Evolutionary conservation across 106 monocot genomes (phyloP).

Genomic region (Dendrobium catenatum): DNA sequence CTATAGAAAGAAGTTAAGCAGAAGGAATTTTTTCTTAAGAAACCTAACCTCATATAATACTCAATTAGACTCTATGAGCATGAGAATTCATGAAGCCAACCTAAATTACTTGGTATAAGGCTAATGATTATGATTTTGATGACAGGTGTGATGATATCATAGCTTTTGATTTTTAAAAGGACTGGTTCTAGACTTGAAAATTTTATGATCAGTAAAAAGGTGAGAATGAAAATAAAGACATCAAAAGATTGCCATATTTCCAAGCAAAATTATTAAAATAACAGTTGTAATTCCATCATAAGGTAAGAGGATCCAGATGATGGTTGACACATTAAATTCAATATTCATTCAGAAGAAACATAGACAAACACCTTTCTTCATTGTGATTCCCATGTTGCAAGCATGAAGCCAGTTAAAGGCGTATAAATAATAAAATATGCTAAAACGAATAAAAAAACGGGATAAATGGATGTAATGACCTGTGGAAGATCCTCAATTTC

Average conservation of each 20-base stretch:
- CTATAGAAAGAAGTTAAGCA: no score
- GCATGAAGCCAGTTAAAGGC: background rate
- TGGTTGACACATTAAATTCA: background rate
- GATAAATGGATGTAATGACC: conserved; percentile 30
- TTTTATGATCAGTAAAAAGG: background rate
- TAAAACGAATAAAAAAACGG: background rate
- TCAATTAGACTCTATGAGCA: background rate
- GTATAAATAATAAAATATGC: background rate
- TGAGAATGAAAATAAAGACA: background rate
- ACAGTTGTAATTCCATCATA: background rate
- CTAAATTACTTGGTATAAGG: background rate
- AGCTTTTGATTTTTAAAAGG: background rate
- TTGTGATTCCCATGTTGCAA: background rate
- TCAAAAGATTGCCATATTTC: background rate
- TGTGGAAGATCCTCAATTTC: conserved; percentile 90
- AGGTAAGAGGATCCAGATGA: background rate
- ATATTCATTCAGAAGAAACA: background rate
- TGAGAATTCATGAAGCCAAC: background rate
- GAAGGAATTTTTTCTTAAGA: background rate
- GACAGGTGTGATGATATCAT: background rate
- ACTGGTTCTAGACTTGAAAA: background rate
- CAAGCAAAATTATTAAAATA: background rate
- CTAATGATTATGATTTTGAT: background rate
- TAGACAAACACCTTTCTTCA: background rate
- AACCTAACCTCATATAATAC: background rate